A percentile compares a stretch with the other conserved stretches of the same genome.
phyloP scores from a whole-genome alignment of 768 basidiomycete species.

The Tricholoma hemisulphureum region DNA sequence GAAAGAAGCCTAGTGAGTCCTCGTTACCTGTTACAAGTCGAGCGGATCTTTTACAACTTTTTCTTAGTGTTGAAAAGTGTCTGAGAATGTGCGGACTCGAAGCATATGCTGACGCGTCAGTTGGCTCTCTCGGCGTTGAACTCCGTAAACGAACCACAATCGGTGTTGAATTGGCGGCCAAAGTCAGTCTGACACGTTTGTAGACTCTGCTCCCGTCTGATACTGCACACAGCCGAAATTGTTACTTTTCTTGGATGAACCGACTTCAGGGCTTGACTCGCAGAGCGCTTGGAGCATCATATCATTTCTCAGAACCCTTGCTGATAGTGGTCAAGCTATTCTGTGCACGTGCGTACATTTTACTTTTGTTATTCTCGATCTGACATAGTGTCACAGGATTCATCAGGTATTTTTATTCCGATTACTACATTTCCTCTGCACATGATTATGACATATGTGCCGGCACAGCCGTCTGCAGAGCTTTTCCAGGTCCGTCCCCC shows the following conservation, averaged over 20 bases:
- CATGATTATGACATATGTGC: conserved; percentile 6
- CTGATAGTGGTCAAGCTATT: conserved; percentile 82
- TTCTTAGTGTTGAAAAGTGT: conserved; percentile 40
- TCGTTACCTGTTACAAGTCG: neutral
- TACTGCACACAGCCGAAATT: conserved; percentile 56
- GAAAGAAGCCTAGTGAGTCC: conserved; percentile 75
- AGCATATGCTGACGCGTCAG: conserved; percentile 58
- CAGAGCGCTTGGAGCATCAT: conserved; percentile 86
- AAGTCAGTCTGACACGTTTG: neutral
- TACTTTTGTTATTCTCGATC: neutral
- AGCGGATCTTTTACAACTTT: neutral
- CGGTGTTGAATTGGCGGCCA: conserved; percentile 57
- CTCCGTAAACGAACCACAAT: conserved; percentile 58
- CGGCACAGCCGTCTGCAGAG: conserved; percentile 74
- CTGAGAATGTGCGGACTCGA: conserved; percentile 67
- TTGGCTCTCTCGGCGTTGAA: conserved; percentile 53
- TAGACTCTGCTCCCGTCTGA: neutral
- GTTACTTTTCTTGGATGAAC: conserved; percentile 85
- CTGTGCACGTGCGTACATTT: conserved; percentile 69
- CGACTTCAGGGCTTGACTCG: conserved; percentile 84
- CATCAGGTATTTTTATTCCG: conserved; percentile 34
- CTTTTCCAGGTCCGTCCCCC: conserved; percentile 57
- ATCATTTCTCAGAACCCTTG: conserved; percentile 70
- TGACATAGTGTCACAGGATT: conserved; percentile 29
- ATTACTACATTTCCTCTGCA: neutral